Evolutionary conservation across 1,284 basidiomycete genomes (phyloP), one percentile per base, ranked within the genome.

Genomic region (Retiboletus fuscus): DNA sequence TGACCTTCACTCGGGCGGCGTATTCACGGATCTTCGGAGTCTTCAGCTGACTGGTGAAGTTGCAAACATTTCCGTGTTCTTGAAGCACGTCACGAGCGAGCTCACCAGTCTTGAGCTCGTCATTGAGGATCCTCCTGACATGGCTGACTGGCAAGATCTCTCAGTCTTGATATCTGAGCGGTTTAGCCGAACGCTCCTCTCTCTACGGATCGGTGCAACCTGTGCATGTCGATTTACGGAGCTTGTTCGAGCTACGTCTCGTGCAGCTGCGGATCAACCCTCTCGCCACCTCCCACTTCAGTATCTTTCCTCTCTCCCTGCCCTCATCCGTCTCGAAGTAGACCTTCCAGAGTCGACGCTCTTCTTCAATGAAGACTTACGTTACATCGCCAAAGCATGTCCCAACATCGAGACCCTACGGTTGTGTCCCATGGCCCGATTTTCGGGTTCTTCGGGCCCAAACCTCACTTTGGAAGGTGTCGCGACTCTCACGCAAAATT

Each of bases 101-200:
- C 82, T 94, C 74, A 83, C 85, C 34, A 86, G 88, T 65, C 85
- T 94, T 71, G 92, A 94, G 67, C 86, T 94, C 55, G 84, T 90
- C 76, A 90, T 94, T 73, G 93, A 94, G 74, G 93, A 94, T 76
- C 92, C 93, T 22, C 91, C 92, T 20, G 88, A 90, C 74, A 86
- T 86, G 71, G 87, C 87, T 20, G 92, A 93, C 77, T 94, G 93
- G 93, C 88, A 89, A 74, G 88, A 92, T 72, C 84, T 94, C 28
- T 92, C 88, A 61, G 81, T 82, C 55, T 79, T 91, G 76, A 85
- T 94, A 64, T 89, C 86, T 73, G 89, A 92, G 72, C 84, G 87
- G 74, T 93, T 92, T 75, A 85, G 87, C 30, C 79, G 84, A 66
- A 87, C 89, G 13, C 83, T 94, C 64, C 87, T 88, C 77, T 87